Percentiles rank a stretch among this genome's conserved stretches.
phyloP scores from a whole-genome alignment of 257 asterid genomes.

The Scutellaria minor region DNA sequence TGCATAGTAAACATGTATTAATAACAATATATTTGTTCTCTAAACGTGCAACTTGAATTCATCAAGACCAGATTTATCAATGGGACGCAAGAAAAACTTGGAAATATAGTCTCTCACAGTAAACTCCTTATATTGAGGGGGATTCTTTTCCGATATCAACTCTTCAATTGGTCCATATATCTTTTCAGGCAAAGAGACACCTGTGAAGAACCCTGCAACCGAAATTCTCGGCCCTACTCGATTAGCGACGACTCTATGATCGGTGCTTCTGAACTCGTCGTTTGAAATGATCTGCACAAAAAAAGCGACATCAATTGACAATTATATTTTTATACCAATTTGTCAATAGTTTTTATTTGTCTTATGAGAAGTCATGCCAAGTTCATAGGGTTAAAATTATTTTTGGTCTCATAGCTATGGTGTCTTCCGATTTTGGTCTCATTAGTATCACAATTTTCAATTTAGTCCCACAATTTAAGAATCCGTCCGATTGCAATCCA shows the following conservation, averaged over 20 bases:
- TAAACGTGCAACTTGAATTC: conserved; percentile 44
- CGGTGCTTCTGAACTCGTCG: conserved; percentile 62
- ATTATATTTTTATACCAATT: too few species aligned
- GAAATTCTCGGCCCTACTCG: conserved; percentile 71
- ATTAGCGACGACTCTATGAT: conserved; percentile 67
- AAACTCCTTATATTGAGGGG: conserved; percentile 51
- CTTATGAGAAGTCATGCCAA: too few species aligned
- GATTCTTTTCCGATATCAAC: conserved; percentile 48
- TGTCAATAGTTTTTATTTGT: too few species aligned
- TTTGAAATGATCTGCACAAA: conserved; percentile 56
- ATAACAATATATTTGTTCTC: not conserved
- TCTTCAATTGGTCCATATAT: conserved; percentile 60
- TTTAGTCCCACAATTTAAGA: too few species aligned
- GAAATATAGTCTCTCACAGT: conserved; percentile 45
- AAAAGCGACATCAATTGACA: too few species aligned
- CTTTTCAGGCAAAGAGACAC: conserved; percentile 37
- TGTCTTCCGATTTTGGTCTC: too few species aligned
- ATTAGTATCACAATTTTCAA: too few species aligned
- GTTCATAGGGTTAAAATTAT: too few species aligned
- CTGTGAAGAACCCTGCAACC: conserved; percentile 61
- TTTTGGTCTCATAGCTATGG: too few species aligned
- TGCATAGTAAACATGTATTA: too few species aligned
- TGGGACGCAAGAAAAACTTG: conserved; percentile 46
- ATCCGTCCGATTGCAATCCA: too few species aligned
- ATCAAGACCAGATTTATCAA: conserved; percentile 58